Evolutionary conservation across 2,329 filamentous ascomycete species (phyloP).

Genomic region (Aspergillus ibericus): DNA sequence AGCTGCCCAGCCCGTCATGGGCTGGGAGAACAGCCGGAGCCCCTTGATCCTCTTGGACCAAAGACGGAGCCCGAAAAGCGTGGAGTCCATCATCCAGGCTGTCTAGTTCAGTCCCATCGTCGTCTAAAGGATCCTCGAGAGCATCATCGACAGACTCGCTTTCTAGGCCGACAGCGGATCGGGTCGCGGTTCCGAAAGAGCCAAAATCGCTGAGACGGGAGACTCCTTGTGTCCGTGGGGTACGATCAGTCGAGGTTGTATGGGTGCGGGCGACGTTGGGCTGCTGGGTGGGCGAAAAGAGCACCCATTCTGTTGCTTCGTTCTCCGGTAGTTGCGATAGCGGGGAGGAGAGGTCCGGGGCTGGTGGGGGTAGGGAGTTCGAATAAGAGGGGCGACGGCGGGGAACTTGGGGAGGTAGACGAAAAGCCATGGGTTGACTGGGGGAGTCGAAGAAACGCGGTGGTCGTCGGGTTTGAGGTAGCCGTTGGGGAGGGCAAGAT

Average conservation of each 20-base stretch:
- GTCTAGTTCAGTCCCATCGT: conserved; percentile 74
- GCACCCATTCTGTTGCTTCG: conserved; percentile 90
- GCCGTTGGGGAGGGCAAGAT: background rate
- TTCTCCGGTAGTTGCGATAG: conserved; percentile 52
- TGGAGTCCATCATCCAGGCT: conserved; percentile 90
- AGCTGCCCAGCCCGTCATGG: conserved; percentile 89
- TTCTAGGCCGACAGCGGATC: conserved; percentile 49
- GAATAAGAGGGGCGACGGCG: conserved; percentile 38
- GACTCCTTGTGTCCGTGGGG: conserved; percentile 64
- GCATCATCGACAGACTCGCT: conserved; percentile 12
- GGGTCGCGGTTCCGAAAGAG: conserved; percentile 69
- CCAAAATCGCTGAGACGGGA: conserved; percentile 79
- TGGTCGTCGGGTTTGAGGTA: background rate
- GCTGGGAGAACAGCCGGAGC: conserved; percentile 74
- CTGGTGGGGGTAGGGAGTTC: conserved; percentile 25
- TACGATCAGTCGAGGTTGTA: conserved; percentile 65
- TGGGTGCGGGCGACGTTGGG: conserved; percentile 66
- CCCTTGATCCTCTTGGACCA: conserved; percentile 53
- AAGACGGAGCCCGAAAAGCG: conserved; percentile 71
- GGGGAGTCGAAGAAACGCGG: background rate
- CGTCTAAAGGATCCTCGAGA: conserved; percentile 60
- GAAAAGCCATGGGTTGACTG: conserved; percentile 37
- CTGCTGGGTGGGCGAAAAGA: conserved; percentile 78
- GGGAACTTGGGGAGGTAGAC: conserved; percentile 37
- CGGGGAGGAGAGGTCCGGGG: conserved; percentile 29